Base-by-base conservation (phyloP, 225 moss, liverwort and hornwort genomes). In the Marchantia paleacea region DNA sequence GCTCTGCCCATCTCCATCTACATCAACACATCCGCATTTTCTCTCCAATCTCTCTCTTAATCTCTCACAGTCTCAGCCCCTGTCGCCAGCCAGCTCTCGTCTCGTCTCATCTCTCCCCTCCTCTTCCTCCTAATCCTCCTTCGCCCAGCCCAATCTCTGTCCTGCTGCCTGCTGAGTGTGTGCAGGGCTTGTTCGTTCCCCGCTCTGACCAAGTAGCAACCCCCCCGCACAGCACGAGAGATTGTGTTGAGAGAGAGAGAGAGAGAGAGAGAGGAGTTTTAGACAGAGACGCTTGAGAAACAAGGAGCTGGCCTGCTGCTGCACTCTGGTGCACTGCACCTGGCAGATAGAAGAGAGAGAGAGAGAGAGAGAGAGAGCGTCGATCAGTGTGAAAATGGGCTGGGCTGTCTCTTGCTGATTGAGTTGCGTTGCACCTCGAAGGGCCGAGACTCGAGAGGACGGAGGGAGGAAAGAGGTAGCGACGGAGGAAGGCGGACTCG, bases 181-280 rank as follows among this genome's bases (percentile, higher is more conserved):
- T 25, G 54, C 29, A 8, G n/a, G 20, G 22, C 54, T 52, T 24
- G 24, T 26, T n/a, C 77, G 61, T 66, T 14, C 39, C 55, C 39
- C 30, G 7, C 65, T 49, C 61, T n/a, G n/a, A n/a, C n/a, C n/a
- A n/a, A n/a, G n/a, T n/a, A n/a, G n/a, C n/a, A n/a, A n/a, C n/a
- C n/a, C n/a, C n/a, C n/a, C n/a, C n/a, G 5, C 39, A 39, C 39
- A 39, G 39, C 39, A 39, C 60, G 60, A 61, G 60, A 22, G 60
- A 61, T 15, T 15, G 60, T 15, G 66, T 39, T 39, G 60, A 76
- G 30, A 50, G 58, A 76, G 55, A 75, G 52, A 26, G 75, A 75
- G 57, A 26, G 50, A 22, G 52, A 73, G 70, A 70, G 48, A 70
- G 48, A 47, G 70, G 70, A 51, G 51, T 3, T 10, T 50, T 2